Conservation (phyloP, 2,329 filamentous ascomycete genomes). For the Ophiocordyceps robertsii region DNA sequence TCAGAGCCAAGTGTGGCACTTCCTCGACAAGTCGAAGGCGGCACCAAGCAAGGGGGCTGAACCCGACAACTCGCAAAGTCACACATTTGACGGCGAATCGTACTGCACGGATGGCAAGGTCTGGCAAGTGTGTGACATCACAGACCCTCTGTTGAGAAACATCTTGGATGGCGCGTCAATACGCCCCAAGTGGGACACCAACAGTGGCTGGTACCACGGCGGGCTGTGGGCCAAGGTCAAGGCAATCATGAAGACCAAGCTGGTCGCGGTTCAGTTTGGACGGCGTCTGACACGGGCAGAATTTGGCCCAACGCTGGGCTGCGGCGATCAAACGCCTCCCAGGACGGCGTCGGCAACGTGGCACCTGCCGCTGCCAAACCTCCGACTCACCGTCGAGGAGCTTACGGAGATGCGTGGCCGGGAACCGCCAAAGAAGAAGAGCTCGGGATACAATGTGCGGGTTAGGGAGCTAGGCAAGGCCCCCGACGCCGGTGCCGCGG, state of each 20-base stretch:
- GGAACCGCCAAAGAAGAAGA: constrained; percentile 21
- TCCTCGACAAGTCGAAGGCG: constrained; percentile 26
- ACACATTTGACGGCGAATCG: constrained; percentile 71
- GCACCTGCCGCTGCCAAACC: constrained; percentile 19
- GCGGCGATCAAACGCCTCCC: constrained; percentile 20
- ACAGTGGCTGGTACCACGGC: constrained; percentile 74
- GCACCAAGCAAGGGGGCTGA: constrained; percentile 24
- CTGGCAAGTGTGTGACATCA: constrained; percentile 90
- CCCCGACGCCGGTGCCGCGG: constrained; percentile 6
- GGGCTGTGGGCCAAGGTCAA: constrained; percentile 75
- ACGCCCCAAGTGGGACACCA: constrained; percentile 43
- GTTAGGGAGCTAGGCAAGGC: constrained; percentile 11
- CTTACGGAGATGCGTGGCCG: constrained; percentile 19
- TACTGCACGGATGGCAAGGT: constrained; percentile 73
- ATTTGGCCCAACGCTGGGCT: constrained; percentile 19
- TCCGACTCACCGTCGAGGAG: constrained; percentile 21
- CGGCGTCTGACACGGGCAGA: constrained; percentile 30
- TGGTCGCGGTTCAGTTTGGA: constrained; percentile 50
- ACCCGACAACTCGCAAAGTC: constrained; percentile 35
- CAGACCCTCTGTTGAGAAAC: constrained; percentile 57
- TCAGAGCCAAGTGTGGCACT: constrained; percentile 35
- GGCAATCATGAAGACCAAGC: constrained; percentile 78
- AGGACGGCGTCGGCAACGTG: constrained; percentile 16
- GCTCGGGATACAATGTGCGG: constrained; percentile 20
- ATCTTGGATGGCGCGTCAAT: constrained; percentile 53